Evolutionary conservation across 805 yeast species (phyloP).

Genomic region (Saccharomycopsis selenospora): DNA sequence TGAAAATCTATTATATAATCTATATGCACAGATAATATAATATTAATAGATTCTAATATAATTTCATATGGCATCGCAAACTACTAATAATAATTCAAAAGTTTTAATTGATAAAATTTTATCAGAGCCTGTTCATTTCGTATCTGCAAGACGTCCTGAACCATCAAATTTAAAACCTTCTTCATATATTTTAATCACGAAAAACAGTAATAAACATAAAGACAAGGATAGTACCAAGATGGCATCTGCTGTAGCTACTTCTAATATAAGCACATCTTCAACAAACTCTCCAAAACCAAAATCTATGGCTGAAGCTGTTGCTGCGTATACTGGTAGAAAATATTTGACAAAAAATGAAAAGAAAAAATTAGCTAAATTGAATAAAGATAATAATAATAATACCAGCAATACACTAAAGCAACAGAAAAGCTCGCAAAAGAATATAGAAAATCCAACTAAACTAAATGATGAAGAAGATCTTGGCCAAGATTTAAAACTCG

Average conservation of each 20-base stretch:
- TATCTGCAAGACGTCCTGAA: constrained; percentile 16
- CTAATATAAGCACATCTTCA: neutral
- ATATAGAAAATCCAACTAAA: constrained; percentile 22
- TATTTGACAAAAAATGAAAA: constrained; percentile 43
- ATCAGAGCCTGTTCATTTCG: constrained; percentile 13
- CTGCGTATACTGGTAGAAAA: constrained; percentile 48
- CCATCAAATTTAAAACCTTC: constrained; percentile 13
- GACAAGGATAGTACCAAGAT: neutral
- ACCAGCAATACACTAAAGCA: constrained; percentile 1
- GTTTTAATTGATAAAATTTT: constrained; percentile 16
- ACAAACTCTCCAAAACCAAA: constrained; percentile 20
- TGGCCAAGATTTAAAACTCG: constrained; percentile 2
- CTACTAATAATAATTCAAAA: constrained; percentile 3
- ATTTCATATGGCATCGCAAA: too few species aligned
- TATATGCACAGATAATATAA: neutral
- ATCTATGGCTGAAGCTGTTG: constrained; percentile 54
- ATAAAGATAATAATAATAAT: constrained; percentile 23
- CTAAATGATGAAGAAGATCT: constrained; percentile 23
- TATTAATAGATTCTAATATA: too few species aligned
- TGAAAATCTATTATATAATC: neutral
- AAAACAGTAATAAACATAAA: neutral
- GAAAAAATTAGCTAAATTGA: constrained; percentile 26
- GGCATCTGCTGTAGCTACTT: neutral
- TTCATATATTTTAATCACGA: constrained; percentile 12
- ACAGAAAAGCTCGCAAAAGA: neutral